Base-by-base conservation (phyloP, 176 grass and related monocot genomes). In the Phyllostachys edulis region DNA sequence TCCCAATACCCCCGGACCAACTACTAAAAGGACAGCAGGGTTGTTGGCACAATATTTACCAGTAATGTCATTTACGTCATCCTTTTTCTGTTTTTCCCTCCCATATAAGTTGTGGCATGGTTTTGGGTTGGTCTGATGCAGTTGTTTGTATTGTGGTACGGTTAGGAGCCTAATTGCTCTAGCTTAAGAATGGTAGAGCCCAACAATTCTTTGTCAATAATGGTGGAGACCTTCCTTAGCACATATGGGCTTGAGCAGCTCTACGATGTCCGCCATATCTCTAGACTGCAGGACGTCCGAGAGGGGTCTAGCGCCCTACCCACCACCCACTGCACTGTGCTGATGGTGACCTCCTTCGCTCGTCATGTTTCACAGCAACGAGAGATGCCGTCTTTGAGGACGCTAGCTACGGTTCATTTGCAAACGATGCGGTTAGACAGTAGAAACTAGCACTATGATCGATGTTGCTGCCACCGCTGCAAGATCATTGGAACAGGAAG, bases 31-130 rank as follows among this genome's bases (percentile, higher is more conserved):
- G 6, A 87, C 8, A n/a, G 14, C 39, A 0, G 85, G 4, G 4
- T 18, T 20, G 5, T 14, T 21, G 8, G 63, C 40, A 67, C 41
- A 10, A 16, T 82, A 89, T 56, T 44, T 57, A 89, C 67, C 57
- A 10, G 42, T 44, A 44, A 44, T 44, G 0, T 10, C 1, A 44
- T 10, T 8, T 1, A 2, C 42, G 9, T 10, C 9, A 44, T 10
- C 2, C 42, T 44, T 44, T 44, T 2, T 10, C 9, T 44, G 8
- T 1, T 10, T 10, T 1, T 44, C 32, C 71, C 87, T 85, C 46
- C 87, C 75, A 32, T 80, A 34, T 47, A 89, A 3, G 45, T 75
- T 10, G 8, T 47, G 59, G 20, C 7, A 0, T 47, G 1, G 76
- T 65, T 8, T 3, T 9, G 16, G 39, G 57, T 0, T n/a, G 57